Percentiles rank a stretch among this genome's conserved stretches.
These are phyloP conservation scores for Mortierella sp. DNA, from an alignment of 371 early-diverging fungal genomes.

Conservation along the genomic window DNA sequence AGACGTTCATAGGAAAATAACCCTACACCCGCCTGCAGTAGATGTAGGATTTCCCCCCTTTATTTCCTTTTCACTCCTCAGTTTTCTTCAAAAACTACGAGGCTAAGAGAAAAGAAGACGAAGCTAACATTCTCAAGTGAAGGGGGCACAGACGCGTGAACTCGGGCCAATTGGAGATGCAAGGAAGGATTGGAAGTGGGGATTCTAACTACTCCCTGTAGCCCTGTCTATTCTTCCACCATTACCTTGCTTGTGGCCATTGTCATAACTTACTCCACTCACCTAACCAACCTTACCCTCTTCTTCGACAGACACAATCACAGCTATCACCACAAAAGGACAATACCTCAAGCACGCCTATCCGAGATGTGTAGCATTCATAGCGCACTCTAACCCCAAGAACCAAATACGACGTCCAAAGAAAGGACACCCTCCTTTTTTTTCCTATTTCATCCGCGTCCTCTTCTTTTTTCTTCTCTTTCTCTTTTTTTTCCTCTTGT, in stretches of 20 bases:
- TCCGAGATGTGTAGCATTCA: neutral
- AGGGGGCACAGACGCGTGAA: neutral
- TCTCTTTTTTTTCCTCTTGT: neutral
- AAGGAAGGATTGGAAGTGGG: constrained; percentile 49
- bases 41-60: neutral
- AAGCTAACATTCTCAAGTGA: constrained; percentile 17
- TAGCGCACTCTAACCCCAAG: neutral
- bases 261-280: neutral
- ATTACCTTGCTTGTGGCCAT: neutral
- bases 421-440: neutral
- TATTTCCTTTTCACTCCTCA: neutral
- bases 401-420: neutral
- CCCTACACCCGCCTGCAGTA: too few relatives aligned
- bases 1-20: too few relatives aligned
- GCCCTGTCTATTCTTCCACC: neutral
- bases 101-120: neutral
- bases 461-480: constrained; percentile 1
- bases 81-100: constrained; percentile 11
- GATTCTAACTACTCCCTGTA: constrained; percentile 37
- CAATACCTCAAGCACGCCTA: neutral
- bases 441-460: neutral
- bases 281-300: neutral
- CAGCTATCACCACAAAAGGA: neutral
- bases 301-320: neutral
- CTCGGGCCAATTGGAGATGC: constrained; percentile 45